Evolutionary conservation across 148 eudicot species (phyloP), one percentile per base, ranked within the genome.

Genomic region (Pouteria glomerata): DNA sequence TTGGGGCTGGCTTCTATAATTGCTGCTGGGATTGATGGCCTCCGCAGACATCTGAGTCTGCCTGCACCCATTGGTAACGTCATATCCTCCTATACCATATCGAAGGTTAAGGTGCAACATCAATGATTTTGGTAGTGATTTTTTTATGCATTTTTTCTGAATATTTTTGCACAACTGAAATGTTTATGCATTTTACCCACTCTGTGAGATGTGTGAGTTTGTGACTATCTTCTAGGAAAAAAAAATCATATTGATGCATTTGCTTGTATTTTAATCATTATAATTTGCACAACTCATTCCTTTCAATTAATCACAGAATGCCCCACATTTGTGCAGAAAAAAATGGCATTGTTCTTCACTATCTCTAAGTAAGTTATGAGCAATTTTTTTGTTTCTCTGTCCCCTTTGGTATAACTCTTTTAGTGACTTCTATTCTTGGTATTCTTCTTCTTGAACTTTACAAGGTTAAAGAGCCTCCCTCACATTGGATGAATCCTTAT

Each of bases 311-410:
- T 76, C 77, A 63, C 87, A 95, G 97, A 95, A 88, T 89, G 88
- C 97, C 51, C 99, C 99, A 57, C 91, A 91, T 79, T 83, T 95
- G 83, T 95, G 99, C 91, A 83, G 74, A 70, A 95, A 95, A n/a
- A 77, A 90, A 95, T 69, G 99, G 96, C 60, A 85, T 91, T 71
- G 80, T 79, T 74, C 96, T 95, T 75, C 91, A 78, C 8, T 95
- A 96, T 69, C 96, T 97, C 21, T 80, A 82, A 69, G 99, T 91
- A 86, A 89, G 96, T 76, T 79, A 48, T 44, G 59, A 11, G 24
- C 16, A 33, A 44, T 63, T 27, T 10, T 57, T 55, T 39, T 57
- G 19, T 13, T 21, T 53, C 50, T 69, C 37, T 66, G 13, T 33
- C 56, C 5, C 5, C 57, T 75, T 71, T 70, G 41, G 58, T 62